These are phyloP conservation scores for Solanum appendiculatum DNA, from an alignment of 257 asterid genomes.

Conservation along the genomic window DNA sequence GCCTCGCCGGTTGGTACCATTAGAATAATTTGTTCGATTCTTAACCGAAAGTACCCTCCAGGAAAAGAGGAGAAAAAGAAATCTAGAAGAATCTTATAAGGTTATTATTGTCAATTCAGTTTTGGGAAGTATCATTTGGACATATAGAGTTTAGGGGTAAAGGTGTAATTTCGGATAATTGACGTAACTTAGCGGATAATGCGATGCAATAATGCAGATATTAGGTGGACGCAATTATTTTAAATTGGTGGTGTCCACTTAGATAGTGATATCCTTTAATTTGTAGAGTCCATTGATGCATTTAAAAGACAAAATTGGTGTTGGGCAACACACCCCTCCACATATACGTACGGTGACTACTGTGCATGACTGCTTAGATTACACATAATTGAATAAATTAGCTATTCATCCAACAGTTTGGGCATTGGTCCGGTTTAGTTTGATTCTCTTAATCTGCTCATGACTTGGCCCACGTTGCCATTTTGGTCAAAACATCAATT, in stretches of 20 bases:
- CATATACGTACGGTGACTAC: neutral
- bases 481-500: neutral
- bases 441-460: neutral
- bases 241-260: constrained; percentile 4
- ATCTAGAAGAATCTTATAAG: constrained; percentile 10
- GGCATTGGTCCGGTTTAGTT: neutral
- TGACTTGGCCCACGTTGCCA: neutral
- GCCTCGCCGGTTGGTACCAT: neutral
- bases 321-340: neutral
- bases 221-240: constrained; percentile 13
- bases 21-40: neutral
- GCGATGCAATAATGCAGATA: constrained; percentile 5
- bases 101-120: neutral
- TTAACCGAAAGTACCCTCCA: neutral
- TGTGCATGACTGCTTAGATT: neutral
- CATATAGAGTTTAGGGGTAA: neutral
- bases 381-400: neutral
- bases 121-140: neutral
- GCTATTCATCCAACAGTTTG: neutral
- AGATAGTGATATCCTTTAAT: constrained; percentile 21
- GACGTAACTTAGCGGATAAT: neutral
- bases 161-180: neutral
- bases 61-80: neutral
- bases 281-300: neutral
- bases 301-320: neutral